These are phyloP conservation scores for Metrosideros polymorpha DNA, from an alignment of 441 rosid genomes.

Conservation along the genomic window DNA sequence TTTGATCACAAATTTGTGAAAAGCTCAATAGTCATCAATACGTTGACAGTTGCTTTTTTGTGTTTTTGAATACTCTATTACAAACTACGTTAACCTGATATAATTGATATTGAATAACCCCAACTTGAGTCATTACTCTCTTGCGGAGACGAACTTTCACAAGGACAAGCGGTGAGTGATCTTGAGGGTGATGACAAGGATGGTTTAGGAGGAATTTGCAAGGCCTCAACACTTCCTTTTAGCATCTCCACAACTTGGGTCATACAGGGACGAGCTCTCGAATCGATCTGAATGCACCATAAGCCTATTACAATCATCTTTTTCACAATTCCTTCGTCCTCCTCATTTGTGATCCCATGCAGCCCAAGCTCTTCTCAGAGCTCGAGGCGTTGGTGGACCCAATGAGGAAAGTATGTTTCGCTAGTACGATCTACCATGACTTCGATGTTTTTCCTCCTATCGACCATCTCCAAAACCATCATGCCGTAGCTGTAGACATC, in stretches of 20 bases:
- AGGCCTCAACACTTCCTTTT: background rate
- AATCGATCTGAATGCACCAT: background rate
- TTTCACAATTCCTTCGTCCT: background rate
- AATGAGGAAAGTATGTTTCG: background rate
- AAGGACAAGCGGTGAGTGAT: background rate
- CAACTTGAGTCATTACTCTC: too few species aligned
- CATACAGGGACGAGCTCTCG: background rate
- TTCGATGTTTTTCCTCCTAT: background rate
- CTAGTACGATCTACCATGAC: background rate
- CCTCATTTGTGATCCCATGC: background rate
- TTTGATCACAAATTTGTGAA: background rate
- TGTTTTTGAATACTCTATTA: background rate
- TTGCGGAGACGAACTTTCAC: background rate
- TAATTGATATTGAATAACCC: too few species aligned
- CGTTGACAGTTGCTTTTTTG: accelerated
- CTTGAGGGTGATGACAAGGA: background rate
- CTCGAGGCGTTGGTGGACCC: background rate
- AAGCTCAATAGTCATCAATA: background rate
- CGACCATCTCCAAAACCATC: background rate
- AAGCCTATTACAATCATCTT: too few species aligned
- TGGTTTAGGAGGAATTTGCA: background rate
- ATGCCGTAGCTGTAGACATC: background rate
- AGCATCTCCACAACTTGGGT: background rate
- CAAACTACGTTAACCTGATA: background rate
- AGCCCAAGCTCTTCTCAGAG: background rate